phyloP scores from a whole-genome alignment of 2,329 filamentous ascomycete species.

The Aschersonia sp. region DNA sequence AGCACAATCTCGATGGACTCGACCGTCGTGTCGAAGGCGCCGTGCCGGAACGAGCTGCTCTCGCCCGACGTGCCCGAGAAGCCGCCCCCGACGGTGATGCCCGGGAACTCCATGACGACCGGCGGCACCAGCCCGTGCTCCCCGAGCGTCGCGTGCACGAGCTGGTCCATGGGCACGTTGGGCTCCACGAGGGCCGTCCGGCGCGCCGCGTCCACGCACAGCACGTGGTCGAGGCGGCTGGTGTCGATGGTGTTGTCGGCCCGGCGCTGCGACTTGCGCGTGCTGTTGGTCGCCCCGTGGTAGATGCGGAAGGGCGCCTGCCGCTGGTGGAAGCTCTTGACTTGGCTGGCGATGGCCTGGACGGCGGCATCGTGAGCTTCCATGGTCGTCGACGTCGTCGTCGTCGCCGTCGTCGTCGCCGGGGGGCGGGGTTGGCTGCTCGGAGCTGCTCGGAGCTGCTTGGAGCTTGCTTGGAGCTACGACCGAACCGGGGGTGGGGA shows the following conservation, averaged over 20 bases:
- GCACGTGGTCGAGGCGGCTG: constrained; percentile 44
- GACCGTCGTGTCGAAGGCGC: constrained; percentile 49
- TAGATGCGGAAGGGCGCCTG: constrained; percentile 54
- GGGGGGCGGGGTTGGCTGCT: too few relatives aligned
- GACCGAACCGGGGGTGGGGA: too few relatives aligned
- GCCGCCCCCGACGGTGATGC: constrained; percentile 56
- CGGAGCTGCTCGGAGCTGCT: too few relatives aligned
- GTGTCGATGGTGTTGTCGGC: constrained; percentile 50
- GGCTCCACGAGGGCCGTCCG: constrained; percentile 52
- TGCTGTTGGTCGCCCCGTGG: constrained; percentile 66
- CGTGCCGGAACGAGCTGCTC: constrained; percentile 52
- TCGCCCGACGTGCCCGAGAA: constrained; percentile 55
- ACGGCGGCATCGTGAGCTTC: constrained; percentile 31
- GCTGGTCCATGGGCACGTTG: constrained; percentile 52
- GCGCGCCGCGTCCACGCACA: constrained; percentile 37
- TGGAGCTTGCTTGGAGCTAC: too few relatives aligned
- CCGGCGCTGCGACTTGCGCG: constrained; percentile 38
- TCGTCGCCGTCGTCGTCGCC: neutral
- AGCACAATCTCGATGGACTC: constrained; percentile 51
- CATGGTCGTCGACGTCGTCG: neutral
- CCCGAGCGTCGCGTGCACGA: constrained; percentile 42
- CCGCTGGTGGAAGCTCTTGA: constrained; percentile 26
- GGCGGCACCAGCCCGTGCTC: constrained; percentile 42
- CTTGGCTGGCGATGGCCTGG: constrained; percentile 23
- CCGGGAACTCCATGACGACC: constrained; percentile 58